Evolutionary conservation across 2,329 filamentous ascomycete genomes (phyloP), one percentile per base, ranked within the genome.

Genomic region (Penicillium sp.): DNA sequence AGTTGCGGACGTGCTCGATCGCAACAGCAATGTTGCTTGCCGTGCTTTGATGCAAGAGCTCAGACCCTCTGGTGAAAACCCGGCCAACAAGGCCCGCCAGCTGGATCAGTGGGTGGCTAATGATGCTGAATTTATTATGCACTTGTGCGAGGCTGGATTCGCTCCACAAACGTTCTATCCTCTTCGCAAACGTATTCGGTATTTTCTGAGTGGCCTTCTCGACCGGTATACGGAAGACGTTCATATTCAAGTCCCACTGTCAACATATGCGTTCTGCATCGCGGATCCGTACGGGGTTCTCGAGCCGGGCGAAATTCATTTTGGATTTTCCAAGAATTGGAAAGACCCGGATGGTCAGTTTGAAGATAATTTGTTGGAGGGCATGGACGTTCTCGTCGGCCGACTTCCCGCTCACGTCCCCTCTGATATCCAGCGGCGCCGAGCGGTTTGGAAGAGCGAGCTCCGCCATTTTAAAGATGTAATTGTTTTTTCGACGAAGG

Each of bases 361-460:
- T 33, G 72, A 72, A 16, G 81, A 81, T 53, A 75, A 72, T 6
- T 66, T 77, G 37, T 70, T 87, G 0, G 72, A 83, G 50, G 76
- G 78, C 1, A 70, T 79, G 10, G 78, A 86, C 41, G 73, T 86
- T 6, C 72, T 88, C 0, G 80, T 88, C 0, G 81, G 82, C 13
- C 80, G 86, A 18, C 80, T 85, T 39, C 86, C 86, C 3, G 82
- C 85, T 1, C 76, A 84, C 66, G 75, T 84, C 2, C 77, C 79
- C 1, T 87, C 82, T 1, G 86, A 88, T 65, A 83, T 88, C 0
- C 86, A 88, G 64, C 84, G 82, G 46, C 70, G 78, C 31, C 69
- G 69, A 35, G 80, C 81, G 1, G 78, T 84, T 0, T 82, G 76
- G 65, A 80, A 81, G 50, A 73, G 74, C 1, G 77, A 83, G 50